These are phyloP conservation scores for Ogataea hybrid DNA, from an alignment of 1,139 yeast species.

Conservation along the genomic window DNA sequence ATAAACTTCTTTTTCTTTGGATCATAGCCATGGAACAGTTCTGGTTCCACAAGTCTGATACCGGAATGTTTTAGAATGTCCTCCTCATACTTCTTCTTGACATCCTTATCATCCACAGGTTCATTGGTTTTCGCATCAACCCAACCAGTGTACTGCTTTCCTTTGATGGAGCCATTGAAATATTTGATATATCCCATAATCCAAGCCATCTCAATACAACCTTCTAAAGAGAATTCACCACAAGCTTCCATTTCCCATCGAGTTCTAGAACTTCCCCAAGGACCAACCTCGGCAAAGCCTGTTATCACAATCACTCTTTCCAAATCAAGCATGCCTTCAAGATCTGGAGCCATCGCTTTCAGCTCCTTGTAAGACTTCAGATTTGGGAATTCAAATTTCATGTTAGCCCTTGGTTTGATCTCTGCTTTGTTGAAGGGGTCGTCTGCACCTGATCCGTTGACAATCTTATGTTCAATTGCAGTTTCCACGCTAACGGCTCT, in stretches of 20 bases:
- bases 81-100: slow-evolving; percentile 87
- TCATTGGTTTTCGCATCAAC: slow-evolving; percentile 89
- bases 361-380: slow-evolving; percentile 75
- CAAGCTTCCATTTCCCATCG: slow-evolving; percentile 99
- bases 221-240: slow-evolving; percentile 95
- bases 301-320: slow-evolving; percentile 92
- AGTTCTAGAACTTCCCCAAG: slow-evolving; percentile 99
- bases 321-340: slow-evolving; percentile 89
- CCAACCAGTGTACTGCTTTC: slow-evolving; percentile 91
- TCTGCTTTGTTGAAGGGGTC: slow-evolving; percentile 74
- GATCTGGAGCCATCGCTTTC: slow-evolving; percentile 66
- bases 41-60: slow-evolving; percentile 95
- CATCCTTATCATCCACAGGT: slow-evolving; percentile 93
- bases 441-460: slow-evolving; percentile 88
- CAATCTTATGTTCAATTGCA: slow-evolving; percentile 87
- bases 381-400: slow-evolving; percentile 89
- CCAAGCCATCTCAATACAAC: slow-evolving; percentile 99
- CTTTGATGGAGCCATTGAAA: slow-evolving; percentile 85
- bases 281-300: slow-evolving; percentile 98
- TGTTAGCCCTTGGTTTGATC: slow-evolving; percentile 90
- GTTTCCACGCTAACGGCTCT: slow-evolving; percentile 95
- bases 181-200: slow-evolving; percentile 97
- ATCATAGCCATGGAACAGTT: slow-evolving; percentile 88
- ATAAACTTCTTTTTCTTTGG: slow-evolving; percentile 90
- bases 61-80: slow-evolving; percentile 90